A percentile compares a stretch with the other conserved stretches of the same genome.
Evolutionary conservation across 805 yeast species (phyloP).

Genomic region (Sugiyamaella qingdaonensis): DNA sequence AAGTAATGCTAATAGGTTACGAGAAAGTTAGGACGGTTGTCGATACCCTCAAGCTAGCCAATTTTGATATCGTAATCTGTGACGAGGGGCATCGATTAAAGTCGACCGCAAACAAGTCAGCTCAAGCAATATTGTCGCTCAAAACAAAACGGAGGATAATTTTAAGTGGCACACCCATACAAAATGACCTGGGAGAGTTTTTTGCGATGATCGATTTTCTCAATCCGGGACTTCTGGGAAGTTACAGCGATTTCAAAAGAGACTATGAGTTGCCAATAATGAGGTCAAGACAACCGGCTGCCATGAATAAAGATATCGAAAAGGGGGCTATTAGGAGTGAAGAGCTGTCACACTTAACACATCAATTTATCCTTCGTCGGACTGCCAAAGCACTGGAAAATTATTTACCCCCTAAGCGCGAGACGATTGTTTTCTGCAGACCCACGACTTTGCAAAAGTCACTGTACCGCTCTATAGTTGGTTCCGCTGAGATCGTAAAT

Average conservation of each 20-base stretch:
- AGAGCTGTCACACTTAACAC: slow-evolving; percentile 62
- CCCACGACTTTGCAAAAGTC: slow-evolving; percentile 62
- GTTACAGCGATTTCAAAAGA: slow-evolving; percentile 42
- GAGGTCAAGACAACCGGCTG: slow-evolving; percentile 63
- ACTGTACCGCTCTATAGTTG: slow-evolving; percentile 50
- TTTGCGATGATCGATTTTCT: slow-evolving; percentile 75
- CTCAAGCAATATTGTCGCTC: slow-evolving; percentile 56
- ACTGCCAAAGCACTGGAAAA: slow-evolving; percentile 52
- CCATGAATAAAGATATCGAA: slow-evolving; percentile 44
- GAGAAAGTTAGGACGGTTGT: slow-evolving; percentile 65
- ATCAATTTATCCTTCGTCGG: slow-evolving; percentile 66
- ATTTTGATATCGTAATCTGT: slow-evolving; percentile 71
- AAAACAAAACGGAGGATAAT: slow-evolving; percentile 55
- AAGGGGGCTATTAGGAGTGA: slow-evolving; percentile 59
- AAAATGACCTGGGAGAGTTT: slow-evolving; percentile 83
- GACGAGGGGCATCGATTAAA: slow-evolving; percentile 96
- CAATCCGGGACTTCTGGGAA: slow-evolving; percentile 79
- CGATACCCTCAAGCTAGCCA: slow-evolving; percentile 31
- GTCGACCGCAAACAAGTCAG: slow-evolving; percentile 63
- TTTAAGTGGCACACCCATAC: slow-evolving; percentile 89
- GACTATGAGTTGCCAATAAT: slow-evolving; percentile 66
- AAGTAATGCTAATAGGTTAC: slow-evolving; percentile 81
- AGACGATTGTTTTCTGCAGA: slow-evolving; percentile 68
- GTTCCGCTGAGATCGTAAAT: slow-evolving; percentile 30
- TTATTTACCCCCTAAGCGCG: slow-evolving; percentile 70